Evolutionary conservation across 2,329 filamentous ascomycete genomes (phyloP).

Genomic region (Phaeosphaeria sp.): DNA sequence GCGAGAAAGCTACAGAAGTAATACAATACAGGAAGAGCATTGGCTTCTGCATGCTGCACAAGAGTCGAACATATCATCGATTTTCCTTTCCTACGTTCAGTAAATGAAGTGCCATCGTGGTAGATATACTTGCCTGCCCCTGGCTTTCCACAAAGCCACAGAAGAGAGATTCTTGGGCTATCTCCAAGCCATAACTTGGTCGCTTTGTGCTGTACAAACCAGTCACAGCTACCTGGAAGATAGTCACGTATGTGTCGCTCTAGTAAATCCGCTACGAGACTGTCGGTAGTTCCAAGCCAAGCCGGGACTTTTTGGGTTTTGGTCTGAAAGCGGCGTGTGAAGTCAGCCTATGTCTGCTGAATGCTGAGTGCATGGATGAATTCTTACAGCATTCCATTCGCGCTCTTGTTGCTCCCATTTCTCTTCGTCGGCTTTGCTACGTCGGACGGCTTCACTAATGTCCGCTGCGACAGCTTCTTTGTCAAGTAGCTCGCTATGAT

Average conservation of each 20-base stretch:
- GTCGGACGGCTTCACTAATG: slow-evolving; percentile 21
- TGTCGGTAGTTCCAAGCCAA: background rate
- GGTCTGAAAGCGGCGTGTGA: too few relatives aligned
- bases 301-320: too few relatives aligned
- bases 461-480: slow-evolving; percentile 29
- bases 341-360: too few relatives aligned
- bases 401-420: slow-evolving; percentile 21
- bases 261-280: slow-evolving; percentile 8
- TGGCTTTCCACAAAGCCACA: slow-evolving; percentile 23
- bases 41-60: slow-evolving; percentile 10
- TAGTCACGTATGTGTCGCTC: slow-evolving; percentile 9
- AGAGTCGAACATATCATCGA: slow-evolving; percentile 14
- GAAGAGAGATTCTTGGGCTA: background rate
- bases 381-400: slow-evolving; percentile 5
- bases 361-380: too few relatives aligned
- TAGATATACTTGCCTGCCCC: slow-evolving; percentile 12
- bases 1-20: slow-evolving; percentile 16
- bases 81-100: slow-evolving; percentile 9
- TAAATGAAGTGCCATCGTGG: background rate
- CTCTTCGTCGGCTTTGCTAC: slow-evolving; percentile 15
- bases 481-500: slow-evolving; percentile 31
- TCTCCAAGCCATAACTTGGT: slow-evolving; percentile 13
- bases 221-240: slow-evolving; percentile 13
- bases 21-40: slow-evolving; percentile 9
- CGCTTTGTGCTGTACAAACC: slow-evolving; percentile 14